Evolutionary conservation across 371 early-diverging fungal species (phyloP).

Genomic region (Coemansia linderi): DNA sequence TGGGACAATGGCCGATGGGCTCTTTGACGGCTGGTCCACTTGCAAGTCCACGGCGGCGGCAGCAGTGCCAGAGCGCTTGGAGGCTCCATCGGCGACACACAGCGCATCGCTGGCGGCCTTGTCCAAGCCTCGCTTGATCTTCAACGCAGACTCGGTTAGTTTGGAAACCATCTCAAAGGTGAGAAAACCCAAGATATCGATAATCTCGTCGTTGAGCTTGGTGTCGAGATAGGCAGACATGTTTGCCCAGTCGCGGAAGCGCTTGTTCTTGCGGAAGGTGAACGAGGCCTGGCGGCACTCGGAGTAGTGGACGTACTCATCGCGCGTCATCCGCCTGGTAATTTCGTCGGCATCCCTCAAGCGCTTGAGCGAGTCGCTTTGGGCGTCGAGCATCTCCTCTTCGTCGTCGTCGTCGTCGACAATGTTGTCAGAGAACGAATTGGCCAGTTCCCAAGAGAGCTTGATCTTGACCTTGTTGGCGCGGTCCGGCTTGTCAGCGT

Average conservation of each 20-base stretch:
- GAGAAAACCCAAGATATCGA: conserved; percentile 96
- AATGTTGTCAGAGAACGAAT: conserved; percentile 73
- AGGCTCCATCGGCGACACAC: conserved; percentile 9
- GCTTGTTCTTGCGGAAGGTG: conserved; percentile 90
- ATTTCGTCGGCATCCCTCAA: conserved; percentile 80
- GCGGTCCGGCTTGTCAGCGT: conserved; percentile 62
- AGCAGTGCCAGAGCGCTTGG: conserved; percentile 11
- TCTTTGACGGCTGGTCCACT: conserved; percentile 15
- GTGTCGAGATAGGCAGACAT: conserved; percentile 84
- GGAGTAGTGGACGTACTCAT: conserved; percentile 97
- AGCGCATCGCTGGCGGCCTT: conserved; percentile 45
- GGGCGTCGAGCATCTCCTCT: conserved; percentile 84
- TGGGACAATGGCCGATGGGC: conserved; percentile 56
- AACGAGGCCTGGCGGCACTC: conserved; percentile 98
- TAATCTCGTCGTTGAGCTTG: conserved; percentile 91
- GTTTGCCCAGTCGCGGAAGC: conserved; percentile 95
- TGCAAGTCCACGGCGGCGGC: conserved; percentile 7
- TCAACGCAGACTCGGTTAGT: conserved; percentile 84
- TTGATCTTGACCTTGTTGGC: conserved; percentile 76
- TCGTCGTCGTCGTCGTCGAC: conserved; percentile 79
- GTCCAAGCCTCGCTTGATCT: conserved; percentile 65
- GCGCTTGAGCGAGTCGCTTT: conserved; percentile 81
- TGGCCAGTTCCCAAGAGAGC: conserved; percentile 88
- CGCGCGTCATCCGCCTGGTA: conserved; percentile 94
- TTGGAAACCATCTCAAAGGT: conserved; percentile 95